These are phyloP conservation scores for Pichia occidentalis DNA, from an alignment of 805 yeast species.

Conservation along the genomic window DNA sequence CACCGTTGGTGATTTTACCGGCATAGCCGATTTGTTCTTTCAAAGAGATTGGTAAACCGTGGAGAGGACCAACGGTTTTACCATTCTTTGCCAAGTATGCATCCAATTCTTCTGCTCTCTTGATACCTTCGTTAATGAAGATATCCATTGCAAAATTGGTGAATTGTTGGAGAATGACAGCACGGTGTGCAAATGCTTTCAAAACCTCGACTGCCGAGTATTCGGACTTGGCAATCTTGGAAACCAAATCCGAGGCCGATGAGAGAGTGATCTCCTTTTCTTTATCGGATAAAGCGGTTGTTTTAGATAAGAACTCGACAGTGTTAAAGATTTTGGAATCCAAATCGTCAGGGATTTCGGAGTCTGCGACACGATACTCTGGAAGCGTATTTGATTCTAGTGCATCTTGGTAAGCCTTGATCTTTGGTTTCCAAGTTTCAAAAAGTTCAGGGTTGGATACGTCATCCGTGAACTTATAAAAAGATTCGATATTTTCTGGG, in stretches of 20 bases:
- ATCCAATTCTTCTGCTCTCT: conserved; percentile 51
- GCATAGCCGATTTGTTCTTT: conserved; percentile 57
- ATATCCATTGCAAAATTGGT: conserved; percentile 48
- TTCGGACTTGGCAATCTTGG: conserved; percentile 40
- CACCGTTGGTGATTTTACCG: conserved; percentile 52
- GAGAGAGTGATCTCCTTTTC: conserved; percentile 40
- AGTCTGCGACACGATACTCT: conserved; percentile 28
- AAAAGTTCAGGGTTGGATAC: conserved; percentile 34
- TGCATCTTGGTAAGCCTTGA: conserved; percentile 35
- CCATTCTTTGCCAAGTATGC: conserved; percentile 42
- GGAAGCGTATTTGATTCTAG: conserved; percentile 20
- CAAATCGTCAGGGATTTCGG: conserved; percentile 30
- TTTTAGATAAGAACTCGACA: conserved; percentile 29
- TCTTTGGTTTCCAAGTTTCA: conserved; percentile 40
- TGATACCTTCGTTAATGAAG: conserved; percentile 56
- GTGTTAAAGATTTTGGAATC: conserved; percentile 33
- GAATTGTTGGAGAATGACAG: conserved; percentile 57
- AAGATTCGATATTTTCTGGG: conserved; percentile 23
- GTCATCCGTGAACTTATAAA: conserved; percentile 29
- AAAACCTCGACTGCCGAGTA: conserved; percentile 46
- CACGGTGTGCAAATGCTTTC: conserved; percentile 59
- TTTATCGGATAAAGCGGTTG: conserved; percentile 26
- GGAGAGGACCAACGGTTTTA: conserved; percentile 57
- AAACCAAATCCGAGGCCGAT: conserved; percentile 37
- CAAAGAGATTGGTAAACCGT: conserved; percentile 62